A percentile compares a stretch with the other conserved stretches of the same genome.
phyloP scores from a whole-genome alignment of 495 filamentous ascomycete genomes.

The Aspergillus diversus region DNA sequence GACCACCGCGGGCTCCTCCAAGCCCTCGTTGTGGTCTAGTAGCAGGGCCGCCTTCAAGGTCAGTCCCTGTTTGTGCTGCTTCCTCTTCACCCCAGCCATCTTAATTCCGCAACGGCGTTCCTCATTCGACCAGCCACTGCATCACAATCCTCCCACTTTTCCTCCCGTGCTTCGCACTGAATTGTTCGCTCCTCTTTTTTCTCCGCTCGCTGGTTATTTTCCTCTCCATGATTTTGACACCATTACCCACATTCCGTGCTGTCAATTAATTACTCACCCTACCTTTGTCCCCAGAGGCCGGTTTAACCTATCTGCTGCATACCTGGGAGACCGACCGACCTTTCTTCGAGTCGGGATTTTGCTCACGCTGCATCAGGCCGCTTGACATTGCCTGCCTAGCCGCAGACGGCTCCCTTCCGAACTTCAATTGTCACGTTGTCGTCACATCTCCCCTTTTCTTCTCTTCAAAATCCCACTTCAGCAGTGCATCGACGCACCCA shows the following conservation, averaged over 20 bases:
- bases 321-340: slow-evolving; percentile 8
- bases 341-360: slow-evolving; percentile 15
- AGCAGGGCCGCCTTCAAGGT: slow-evolving; percentile 20
- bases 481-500: slow-evolving; percentile 47
- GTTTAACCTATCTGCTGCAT: slow-evolving; percentile 15
- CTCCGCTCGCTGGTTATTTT: slow-evolving; percentile 16
- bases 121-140: slow-evolving; percentile 37
- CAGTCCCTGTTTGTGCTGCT: slow-evolving; percentile 9
- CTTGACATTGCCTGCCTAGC: neutral
- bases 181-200: slow-evolving; percentile 16
- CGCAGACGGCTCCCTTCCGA: neutral
- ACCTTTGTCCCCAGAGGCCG: slow-evolving; percentile 13
- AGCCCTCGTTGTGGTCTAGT: slow-evolving; percentile 32
- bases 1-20: slow-evolving; percentile 23
- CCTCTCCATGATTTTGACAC: slow-evolving; percentile 12
- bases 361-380: neutral
- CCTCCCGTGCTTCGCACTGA: slow-evolving; percentile 14
- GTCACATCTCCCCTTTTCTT: slow-evolving; percentile 22
- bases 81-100: slow-evolving; percentile 31
- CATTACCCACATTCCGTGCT: slow-evolving; percentile 35
- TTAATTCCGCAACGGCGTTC: slow-evolving; percentile 25
- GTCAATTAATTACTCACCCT: slow-evolving; percentile 20
- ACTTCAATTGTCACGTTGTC: slow-evolving; percentile 40
- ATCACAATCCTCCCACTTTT: slow-evolving; percentile 16
- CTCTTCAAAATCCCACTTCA: slow-evolving; percentile 30